Percentiles rank a stretch among this genome's conserved stretches.
Evolutionary conservation across 306 rosid genomes (phyloP).

Genomic region (Glycyrrhiza uralensis): DNA sequence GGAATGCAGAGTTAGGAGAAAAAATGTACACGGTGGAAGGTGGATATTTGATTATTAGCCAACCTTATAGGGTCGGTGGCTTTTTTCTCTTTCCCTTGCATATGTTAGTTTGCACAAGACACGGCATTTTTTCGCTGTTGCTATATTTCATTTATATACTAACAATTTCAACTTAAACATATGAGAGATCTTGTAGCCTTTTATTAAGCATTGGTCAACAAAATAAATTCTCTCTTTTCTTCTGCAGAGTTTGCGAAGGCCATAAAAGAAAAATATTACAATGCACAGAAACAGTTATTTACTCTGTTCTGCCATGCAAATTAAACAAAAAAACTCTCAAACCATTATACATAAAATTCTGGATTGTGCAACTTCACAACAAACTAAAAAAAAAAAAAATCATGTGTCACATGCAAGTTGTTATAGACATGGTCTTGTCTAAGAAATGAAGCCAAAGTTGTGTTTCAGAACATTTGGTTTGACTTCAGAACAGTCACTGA

Average conservation of each 20-base stretch:
- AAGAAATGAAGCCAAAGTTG: background rate
- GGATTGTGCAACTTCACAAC: background rate
- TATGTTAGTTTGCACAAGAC: constrained; percentile 10
- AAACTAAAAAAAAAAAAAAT: background rate
- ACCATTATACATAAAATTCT: constrained; percentile 3
- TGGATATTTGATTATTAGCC: background rate
- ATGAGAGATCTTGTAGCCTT: background rate
- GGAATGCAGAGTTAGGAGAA: background rate
- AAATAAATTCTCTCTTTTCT: background rate
- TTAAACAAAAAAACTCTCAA: background rate
- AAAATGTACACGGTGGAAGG: background rate
- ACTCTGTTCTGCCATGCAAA: constrained; percentile 12
- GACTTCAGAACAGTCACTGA: constrained; percentile 14
- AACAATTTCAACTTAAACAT: constrained; percentile 12
- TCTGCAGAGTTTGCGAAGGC: background rate
- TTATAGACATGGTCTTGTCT: background rate
- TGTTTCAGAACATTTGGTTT: background rate
- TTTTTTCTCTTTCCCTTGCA: background rate
- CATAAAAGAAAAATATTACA: background rate
- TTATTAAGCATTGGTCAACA: background rate
- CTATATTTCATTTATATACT: too few relatives aligned
- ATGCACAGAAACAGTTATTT: background rate
- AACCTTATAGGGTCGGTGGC: constrained; percentile 6
- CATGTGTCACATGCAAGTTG: background rate
- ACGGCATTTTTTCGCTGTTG: constrained; percentile 6